These are phyloP conservation scores for Xylaria venustula DNA, from an alignment of 495 filamentous ascomycete genomes.

Conservation along the genomic window DNA sequence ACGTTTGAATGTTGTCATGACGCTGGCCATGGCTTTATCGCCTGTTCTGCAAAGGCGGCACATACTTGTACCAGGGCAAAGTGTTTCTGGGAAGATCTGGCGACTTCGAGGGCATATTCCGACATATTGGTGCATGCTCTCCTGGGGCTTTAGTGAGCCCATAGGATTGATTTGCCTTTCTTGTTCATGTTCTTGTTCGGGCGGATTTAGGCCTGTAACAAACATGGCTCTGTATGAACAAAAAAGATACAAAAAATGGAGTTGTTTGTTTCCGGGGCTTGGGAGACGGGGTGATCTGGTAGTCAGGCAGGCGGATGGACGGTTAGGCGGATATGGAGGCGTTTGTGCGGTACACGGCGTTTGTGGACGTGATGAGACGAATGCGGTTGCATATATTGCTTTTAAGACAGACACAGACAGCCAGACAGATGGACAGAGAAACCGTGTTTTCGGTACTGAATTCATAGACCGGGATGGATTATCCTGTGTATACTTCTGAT, in stretches of 20 bases:
- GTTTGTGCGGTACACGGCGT: background rate
- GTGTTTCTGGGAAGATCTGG: background rate
- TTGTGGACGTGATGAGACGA: background rate
- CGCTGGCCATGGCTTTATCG: background rate
- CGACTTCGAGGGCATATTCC: background rate
- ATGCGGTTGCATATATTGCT: background rate
- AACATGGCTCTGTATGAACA: constrained; percentile 9
- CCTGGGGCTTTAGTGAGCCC: too few species aligned
- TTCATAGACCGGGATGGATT: too few species aligned
- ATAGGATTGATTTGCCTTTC: background rate
- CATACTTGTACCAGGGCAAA: background rate
- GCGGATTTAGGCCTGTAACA: background rate
- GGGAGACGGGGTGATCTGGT: background rate
- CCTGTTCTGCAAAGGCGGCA: background rate
- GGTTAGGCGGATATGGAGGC: too few species aligned
- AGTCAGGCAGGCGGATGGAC: too few species aligned
- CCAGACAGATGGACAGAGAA: background rate
- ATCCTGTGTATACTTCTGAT: background rate
- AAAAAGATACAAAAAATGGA: background rate
- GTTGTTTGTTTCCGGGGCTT: background rate
- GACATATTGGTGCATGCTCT: too few species aligned
- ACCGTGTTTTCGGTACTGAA: too few species aligned
- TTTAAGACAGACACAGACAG: background rate
- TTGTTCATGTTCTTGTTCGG: constrained; percentile 1
- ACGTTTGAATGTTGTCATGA: background rate